Evolutionary conservation across 2,329 filamentous ascomycete species (phyloP).

Genomic region (Diaporthe sp.): DNA sequence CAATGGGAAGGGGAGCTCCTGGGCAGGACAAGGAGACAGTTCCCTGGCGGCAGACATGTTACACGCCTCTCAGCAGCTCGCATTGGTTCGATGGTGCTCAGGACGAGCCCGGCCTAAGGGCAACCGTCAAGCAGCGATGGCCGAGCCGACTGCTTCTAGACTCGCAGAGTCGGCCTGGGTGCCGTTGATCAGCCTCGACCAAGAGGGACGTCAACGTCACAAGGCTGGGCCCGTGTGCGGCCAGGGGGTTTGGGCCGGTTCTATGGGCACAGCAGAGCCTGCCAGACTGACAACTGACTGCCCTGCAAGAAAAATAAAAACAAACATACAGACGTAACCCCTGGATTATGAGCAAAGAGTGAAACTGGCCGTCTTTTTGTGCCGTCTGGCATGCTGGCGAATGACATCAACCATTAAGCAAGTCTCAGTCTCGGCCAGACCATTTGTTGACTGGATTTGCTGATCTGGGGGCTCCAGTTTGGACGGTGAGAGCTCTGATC

Average conservation of each 20-base stretch:
- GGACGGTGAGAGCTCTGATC: slow-evolving; percentile 27
- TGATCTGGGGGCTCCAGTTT: slow-evolving; percentile 21
- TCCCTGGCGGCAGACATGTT: slow-evolving; percentile 20
- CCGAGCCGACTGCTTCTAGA: slow-evolving; percentile 17
- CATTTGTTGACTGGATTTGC: background rate
- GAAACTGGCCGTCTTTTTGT: background rate
- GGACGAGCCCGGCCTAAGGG: slow-evolving; percentile 5
- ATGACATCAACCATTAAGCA: slow-evolving; percentile 9
- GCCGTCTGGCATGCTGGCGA: slow-evolving; percentile 1
- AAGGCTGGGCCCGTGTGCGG: slow-evolving; percentile 12
- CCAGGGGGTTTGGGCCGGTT: background rate
- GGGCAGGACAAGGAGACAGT: slow-evolving; percentile 12
- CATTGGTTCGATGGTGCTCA: background rate
- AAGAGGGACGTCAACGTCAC: slow-evolving; percentile 28
- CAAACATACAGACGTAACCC: background rate
- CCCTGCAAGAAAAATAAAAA: background rate
- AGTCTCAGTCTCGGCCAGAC: slow-evolving; percentile 6
- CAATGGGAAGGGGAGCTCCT: background rate
- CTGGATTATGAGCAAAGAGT: background rate
- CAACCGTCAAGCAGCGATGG: slow-evolving; percentile 19
- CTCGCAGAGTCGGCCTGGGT: slow-evolving; percentile 1
- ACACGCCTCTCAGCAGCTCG: background rate
- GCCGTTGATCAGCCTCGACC: slow-evolving; percentile 23
- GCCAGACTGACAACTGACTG: background rate
- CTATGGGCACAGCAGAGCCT: background rate